Percentiles rank a stretch among this genome's conserved stretches.
These are phyloP conservation scores for Nitzschia sp. DNA, from an alignment of 108 stramenopile genomes.

Conservation along the genomic window DNA sequence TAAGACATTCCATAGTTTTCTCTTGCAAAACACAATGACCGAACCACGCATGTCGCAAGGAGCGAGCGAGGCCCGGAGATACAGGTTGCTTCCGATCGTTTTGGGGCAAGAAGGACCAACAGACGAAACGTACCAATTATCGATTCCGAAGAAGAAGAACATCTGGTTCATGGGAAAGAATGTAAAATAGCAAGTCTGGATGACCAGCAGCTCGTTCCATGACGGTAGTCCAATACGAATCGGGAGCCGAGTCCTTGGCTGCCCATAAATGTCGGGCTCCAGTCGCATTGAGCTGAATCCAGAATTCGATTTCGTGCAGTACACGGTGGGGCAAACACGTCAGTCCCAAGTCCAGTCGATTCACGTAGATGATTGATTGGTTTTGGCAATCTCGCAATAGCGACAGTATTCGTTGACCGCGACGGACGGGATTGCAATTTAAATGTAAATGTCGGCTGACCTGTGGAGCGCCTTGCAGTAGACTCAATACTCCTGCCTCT, in stretches of 20 bases:
- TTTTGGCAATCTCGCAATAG: background rate
- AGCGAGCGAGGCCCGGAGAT: slow-evolving; percentile 21
- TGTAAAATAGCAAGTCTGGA: background rate
- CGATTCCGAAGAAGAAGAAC: background rate
- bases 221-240: background rate
- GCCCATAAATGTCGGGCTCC: background rate
- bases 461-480: too few relatives aligned
- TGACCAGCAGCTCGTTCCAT: background rate
- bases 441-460: background rate
- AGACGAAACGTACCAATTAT: background rate
- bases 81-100: slow-evolving; percentile 18
- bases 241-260: background rate
- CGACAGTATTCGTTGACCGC: background rate
- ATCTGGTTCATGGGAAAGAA: background rate
- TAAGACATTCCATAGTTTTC: slow-evolving; percentile 19
- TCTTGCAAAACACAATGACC: slow-evolving; percentile 27
- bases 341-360: background rate
- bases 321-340: background rate
- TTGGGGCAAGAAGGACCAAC: too few relatives aligned
- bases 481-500: background rate
- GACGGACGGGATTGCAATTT: background rate
- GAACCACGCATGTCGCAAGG: slow-evolving; percentile 13
- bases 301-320: background rate
- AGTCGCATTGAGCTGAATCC: slow-evolving; percentile 2
- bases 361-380: background rate